Conservation (phyloP, 2,329 filamentous ascomycete genomes). For the Fusarium sp. region DNA sequence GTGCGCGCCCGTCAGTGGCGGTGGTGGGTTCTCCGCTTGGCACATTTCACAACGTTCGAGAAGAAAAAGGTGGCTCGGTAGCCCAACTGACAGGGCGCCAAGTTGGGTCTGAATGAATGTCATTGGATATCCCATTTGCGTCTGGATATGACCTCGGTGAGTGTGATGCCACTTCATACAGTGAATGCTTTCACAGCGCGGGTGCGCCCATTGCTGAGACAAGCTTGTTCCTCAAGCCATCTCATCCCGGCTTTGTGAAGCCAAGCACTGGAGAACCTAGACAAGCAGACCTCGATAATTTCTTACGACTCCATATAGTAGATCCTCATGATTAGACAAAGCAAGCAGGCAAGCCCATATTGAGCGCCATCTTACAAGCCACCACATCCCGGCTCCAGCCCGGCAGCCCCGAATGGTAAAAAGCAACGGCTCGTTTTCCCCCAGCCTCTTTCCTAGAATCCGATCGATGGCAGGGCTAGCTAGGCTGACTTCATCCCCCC, state of each 20-base stretch:
- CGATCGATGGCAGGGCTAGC: not conserved
- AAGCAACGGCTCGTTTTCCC: constrained; percentile 3
- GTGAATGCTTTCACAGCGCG: not conserved
- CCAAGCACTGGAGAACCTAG: not conserved
- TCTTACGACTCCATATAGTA: not conserved
- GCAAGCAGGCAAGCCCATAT: not conserved
- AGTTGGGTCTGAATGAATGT: not conserved
- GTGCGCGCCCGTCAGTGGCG: constrained; percentile 10
- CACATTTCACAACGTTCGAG: constrained; percentile 8
- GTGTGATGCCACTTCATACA: not conserved
- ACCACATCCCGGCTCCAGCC: constrained; percentile 4
- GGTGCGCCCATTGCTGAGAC: not conserved
- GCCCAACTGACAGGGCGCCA: not conserved
- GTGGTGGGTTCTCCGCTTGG: constrained; percentile 2
- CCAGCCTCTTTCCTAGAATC: not conserved
- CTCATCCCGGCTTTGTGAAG: not conserved
- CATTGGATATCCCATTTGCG: not conserved
- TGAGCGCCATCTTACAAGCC: constrained; percentile 1
- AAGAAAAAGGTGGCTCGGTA: not conserved
- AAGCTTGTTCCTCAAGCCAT: not conserved
- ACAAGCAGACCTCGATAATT: not conserved
- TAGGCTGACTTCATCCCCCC: not conserved
- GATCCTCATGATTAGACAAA: not conserved
- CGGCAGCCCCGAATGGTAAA: constrained; percentile 11
- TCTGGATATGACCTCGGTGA: not conserved